These are phyloP conservation scores for Globisporangium uncinulatum DNA, from an alignment of 352 stramenopile genomes.

Conservation along the genomic window DNA sequence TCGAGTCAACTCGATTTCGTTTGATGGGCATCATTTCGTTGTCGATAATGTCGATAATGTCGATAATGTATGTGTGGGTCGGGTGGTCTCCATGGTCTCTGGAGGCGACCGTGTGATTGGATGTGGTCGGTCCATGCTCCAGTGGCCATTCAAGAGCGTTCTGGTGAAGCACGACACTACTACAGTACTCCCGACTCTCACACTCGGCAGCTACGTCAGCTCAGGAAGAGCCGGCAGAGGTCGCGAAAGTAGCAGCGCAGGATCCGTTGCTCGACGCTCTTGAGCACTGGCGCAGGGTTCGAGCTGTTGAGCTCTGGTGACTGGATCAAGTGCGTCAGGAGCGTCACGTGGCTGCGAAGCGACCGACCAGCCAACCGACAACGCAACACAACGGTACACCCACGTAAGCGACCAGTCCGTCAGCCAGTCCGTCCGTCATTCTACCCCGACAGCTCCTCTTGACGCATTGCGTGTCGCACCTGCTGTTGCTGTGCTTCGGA, in stretches of 20 bases:
- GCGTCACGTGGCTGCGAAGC: conserved; percentile 43
- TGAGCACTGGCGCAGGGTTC: conserved; percentile 56
- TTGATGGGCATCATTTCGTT: too few species aligned
- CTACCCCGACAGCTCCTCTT: background rate
- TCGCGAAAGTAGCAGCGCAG: conserved; percentile 80
- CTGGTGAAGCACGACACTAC: too few species aligned
- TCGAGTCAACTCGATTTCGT: too few species aligned
- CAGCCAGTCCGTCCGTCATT: background rate
- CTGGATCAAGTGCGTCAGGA: conserved; percentile 81
- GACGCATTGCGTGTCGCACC: conserved; percentile 20
- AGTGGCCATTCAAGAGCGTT: too few species aligned
- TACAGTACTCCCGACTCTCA: too few species aligned
- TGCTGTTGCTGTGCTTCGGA: conserved; percentile 62
- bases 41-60: too few species aligned
- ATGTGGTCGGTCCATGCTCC: too few species aligned
- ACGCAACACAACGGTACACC: too few species aligned
- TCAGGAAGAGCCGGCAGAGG: conserved; percentile 57
- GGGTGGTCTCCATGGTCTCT: too few species aligned
- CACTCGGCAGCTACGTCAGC: background rate
- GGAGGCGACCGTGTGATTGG: too few species aligned
- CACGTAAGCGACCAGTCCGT: background rate
- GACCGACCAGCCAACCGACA: background rate
- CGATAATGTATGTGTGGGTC: too few species aligned
- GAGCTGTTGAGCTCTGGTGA: conserved; percentile 77
- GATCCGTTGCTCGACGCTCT: conserved; percentile 72